Evolutionary conservation across 108 stramenopile species (phyloP).

Genomic region (Fistulifera pelliculosa): DNA sequence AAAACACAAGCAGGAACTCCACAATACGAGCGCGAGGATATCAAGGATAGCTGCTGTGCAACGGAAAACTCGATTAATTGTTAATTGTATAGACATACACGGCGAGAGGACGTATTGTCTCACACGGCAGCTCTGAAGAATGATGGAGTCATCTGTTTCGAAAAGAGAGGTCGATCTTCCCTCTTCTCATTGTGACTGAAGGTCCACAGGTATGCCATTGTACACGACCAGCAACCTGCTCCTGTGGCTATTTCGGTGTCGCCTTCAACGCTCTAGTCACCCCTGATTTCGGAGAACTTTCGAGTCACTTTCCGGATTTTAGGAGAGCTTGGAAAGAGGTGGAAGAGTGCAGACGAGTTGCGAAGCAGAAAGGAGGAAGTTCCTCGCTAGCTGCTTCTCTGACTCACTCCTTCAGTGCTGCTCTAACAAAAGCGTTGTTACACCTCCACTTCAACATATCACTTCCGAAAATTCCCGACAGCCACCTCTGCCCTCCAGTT

Average conservation of each 20-base stretch:
- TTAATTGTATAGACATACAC: too few species aligned
- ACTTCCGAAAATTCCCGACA: slow-evolving; percentile 58
- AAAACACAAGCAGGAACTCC: too few species aligned
- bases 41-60: too few species aligned
- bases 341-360: neutral
- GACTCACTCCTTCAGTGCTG: slow-evolving; percentile 51
- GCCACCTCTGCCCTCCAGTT: slow-evolving; percentile 82
- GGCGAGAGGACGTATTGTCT: too few species aligned
- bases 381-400: slow-evolving; percentile 17
- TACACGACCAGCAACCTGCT: too few species aligned
- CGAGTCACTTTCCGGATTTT: slow-evolving; percentile 53
- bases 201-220: too few species aligned
- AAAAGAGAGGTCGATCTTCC: too few species aligned
- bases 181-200: too few species aligned
- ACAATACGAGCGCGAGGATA: too few species aligned
- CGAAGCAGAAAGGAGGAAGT: slow-evolving; percentile 9
- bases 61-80: too few species aligned
- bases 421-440: slow-evolving; percentile 77
- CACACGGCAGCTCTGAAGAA: too few species aligned
- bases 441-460: slow-evolving; percentile 46
- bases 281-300: slow-evolving; percentile 60
- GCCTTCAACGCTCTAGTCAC: slow-evolving; percentile 3
- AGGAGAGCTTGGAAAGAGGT: slow-evolving; percentile 23
- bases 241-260: neutral
- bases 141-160: too few species aligned